Evolutionary conservation across 345 rosid genomes (phyloP).

Genomic region (Theobroma cacao): DNA sequence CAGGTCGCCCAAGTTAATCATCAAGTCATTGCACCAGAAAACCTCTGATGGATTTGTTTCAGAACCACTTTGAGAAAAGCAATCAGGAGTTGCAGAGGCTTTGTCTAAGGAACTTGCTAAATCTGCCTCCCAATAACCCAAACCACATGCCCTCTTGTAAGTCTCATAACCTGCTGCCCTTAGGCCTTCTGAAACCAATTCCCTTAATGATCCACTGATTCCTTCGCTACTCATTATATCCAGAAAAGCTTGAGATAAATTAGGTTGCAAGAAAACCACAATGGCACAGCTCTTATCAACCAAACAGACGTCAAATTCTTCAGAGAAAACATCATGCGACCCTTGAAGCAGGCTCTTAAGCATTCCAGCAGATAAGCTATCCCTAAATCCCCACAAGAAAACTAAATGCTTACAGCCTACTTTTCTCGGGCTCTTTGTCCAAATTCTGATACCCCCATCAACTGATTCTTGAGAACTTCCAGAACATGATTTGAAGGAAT

Average conservation of each 20-base stretch:
- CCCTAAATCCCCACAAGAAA: constrained; percentile 74
- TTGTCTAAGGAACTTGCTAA: constrained; percentile 64
- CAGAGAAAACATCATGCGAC: constrained; percentile 42
- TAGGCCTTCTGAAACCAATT: constrained; percentile 67
- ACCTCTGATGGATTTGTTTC: constrained; percentile 38
- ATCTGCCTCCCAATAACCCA: constrained; percentile 61
- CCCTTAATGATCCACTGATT: constrained; percentile 45
- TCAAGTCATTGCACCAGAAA: constrained; percentile 47
- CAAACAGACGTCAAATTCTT: constrained; percentile 54
- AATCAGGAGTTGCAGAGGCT: constrained; percentile 34
- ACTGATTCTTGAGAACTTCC: constrained; percentile 23
- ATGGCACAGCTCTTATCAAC: constrained; percentile 72
- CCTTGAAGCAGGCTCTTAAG: constrained; percentile 62
- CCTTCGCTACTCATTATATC: constrained; percentile 39
- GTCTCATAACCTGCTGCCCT: constrained; percentile 54
- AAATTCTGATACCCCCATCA: constrained; percentile 51
- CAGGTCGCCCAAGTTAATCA: constrained; percentile 66
- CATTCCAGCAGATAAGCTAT: constrained; percentile 43
- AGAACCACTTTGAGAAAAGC: constrained; percentile 22
- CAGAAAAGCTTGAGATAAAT: constrained; percentile 44
- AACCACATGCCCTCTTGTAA: constrained; percentile 62
- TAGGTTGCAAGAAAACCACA: constrained; percentile 61
- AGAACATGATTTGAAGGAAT: constrained; percentile 28
- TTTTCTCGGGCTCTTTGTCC: constrained; percentile 51
- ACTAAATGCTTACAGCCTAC: constrained; percentile 62